Evolutionary conservation across 345 rosid species (phyloP).

Genomic region (Euphorbia pulcherrima): DNA sequence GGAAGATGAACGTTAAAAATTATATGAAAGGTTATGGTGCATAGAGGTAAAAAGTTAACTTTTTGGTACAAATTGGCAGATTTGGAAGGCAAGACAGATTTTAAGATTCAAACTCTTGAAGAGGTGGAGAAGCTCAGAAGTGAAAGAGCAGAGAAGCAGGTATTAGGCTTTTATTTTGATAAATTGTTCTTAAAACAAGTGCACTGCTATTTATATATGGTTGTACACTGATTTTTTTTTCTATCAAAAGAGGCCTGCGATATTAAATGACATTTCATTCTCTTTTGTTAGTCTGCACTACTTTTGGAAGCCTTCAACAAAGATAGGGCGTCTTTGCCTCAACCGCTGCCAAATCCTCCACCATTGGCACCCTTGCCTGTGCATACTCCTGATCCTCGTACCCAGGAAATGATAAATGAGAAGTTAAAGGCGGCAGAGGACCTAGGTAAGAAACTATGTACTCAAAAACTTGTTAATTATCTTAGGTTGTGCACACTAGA

Average conservation of each 20-base stretch:
- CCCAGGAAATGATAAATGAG: conserved; percentile 97
- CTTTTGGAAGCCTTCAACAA: conserved; percentile 98
- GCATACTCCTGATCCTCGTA: conserved; percentile 78
- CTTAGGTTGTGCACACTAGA: background rate
- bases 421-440: conserved; percentile 98
- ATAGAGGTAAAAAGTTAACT: background rate
- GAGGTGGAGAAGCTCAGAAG: conserved; percentile 88
- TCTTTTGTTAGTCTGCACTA: conserved; percentile 60
- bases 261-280: background rate
- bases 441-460: conserved; percentile 52
- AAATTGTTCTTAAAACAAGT: background rate
- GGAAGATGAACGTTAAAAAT: background rate
- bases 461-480: background rate
- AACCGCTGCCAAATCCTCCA: conserved; percentile 70
- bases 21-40: background rate
- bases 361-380: conserved; percentile 63
- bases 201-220: background rate
- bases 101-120: conserved; percentile 84
- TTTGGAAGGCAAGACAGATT: conserved; percentile 90
- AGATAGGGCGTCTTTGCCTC: conserved; percentile 95
- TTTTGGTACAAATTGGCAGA: conserved; percentile 38
- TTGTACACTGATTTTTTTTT: background rate
- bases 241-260: background rate
- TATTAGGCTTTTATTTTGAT: conserved; percentile 16
- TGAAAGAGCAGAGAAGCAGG: conserved; percentile 96